Percentiles rank a stretch among this genome's conserved stretches.
Conservation (phyloP, 176 grass and related monocot species). For the Panicum miliaceum region DNA sequence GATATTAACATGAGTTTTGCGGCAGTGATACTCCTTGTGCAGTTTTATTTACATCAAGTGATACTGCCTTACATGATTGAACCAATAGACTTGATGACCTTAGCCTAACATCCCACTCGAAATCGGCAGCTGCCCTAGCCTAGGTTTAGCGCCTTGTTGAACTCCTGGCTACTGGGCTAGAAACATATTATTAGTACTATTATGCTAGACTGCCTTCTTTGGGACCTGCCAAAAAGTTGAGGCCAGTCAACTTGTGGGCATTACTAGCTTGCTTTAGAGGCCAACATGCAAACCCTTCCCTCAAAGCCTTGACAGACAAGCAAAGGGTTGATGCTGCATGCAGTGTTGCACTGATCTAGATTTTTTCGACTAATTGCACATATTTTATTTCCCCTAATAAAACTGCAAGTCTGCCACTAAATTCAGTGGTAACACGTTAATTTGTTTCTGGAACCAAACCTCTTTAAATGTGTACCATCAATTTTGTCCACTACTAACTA, state of each 20-base stretch:
- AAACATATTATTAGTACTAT: neutral
- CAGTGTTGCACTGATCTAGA: neutral
- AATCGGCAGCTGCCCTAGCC: too few relatives aligned
- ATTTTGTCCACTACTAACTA: neutral
- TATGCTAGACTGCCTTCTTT: neutral
- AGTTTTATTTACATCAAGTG: neutral
- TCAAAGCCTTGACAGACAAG: neutral
- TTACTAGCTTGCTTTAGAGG: neutral
- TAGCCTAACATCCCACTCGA: neutral
- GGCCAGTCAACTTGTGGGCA: neutral
- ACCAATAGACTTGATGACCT: neutral
- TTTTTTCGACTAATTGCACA: neutral
- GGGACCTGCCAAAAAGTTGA: neutral
- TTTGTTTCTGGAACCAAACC: neutral
- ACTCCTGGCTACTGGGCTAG: neutral
- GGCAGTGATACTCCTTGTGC: neutral
- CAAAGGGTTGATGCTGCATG: constrained; percentile 16
- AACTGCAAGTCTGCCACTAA: neutral
- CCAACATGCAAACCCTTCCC: constrained; percentile 3
- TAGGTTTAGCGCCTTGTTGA: neutral
- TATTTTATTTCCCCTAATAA: neutral
- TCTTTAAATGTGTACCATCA: constrained; percentile 7
- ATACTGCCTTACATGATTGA: neutral
- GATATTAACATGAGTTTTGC: constrained; percentile 12
- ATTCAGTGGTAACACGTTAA: neutral